Base-by-base conservation (phyloP, 1,139 yeast species). In the Geotrichum macrosporum region DNA sequence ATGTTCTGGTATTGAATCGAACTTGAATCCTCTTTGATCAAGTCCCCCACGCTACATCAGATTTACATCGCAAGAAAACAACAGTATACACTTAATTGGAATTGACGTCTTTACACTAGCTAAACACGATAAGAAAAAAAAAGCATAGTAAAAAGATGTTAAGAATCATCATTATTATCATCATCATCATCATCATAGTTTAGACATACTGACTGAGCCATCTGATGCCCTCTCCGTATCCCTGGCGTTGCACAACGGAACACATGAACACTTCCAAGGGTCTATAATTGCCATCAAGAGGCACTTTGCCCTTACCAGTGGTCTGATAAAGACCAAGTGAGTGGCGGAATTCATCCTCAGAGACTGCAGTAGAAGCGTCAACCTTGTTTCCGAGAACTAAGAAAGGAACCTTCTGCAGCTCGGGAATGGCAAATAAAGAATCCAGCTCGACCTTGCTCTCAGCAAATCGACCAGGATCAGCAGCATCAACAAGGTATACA, bases 241-340 rank as follows among this genome's bases (percentile, higher is more conserved):
- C 96, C 67, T 85, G 86, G 76, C 96, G 86, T 94, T 86, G 84
- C 49, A 87, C 95, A 54, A 92, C 95, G 27, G 96, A 87, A 69
- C 95, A 92, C 97, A 94, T 92, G 70, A 80, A 94, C 41, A 92
- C 81, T 72, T 92, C 99, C 52, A 92, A 81, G 46, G 99, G 97
- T 73, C 98, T 84, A 59, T 77, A 76, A 53, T 81, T 83, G 53
- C 81, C 88, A 33, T 78, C 76, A 56, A 86, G 73, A 62, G 82
- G 81, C 43, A 73, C 76, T 55, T 81, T 81, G 55, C 80, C 81
- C 70, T 84, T 85, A 61, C 97, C 97, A 35, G 96, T 88, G 53
- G 96, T 88, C 61, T 80, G 80, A 69, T 78, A 82, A 63, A 94
- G 75, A 46, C 95, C 95, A 60, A 94, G 76, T 46, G 95, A 94